phyloP scores from a whole-genome alignment of 768 basidiomycete species.

The Trametes sanguinea region DNA sequence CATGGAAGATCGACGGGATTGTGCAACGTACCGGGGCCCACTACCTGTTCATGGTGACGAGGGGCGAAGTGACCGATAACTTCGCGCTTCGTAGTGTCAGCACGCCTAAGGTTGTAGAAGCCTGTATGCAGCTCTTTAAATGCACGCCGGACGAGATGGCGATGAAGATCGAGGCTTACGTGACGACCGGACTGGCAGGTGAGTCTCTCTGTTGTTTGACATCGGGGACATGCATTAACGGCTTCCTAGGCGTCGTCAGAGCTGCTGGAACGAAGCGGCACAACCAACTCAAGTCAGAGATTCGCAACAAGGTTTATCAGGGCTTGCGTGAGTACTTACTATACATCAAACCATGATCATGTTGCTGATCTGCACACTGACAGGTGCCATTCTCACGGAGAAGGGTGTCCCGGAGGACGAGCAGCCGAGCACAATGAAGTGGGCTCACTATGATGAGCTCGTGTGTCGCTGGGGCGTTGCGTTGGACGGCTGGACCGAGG shows the following conservation, averaged over 20 bases:
- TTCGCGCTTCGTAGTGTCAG: neutral
- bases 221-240: neutral
- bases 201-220: neutral
- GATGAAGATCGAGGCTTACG: neutral
- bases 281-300: neutral
- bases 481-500: neutral
- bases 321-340: neutral
- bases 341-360: neutral
- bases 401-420: neutral
- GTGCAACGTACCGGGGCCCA: neutral
- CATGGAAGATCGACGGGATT: neutral
- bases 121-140: neutral
- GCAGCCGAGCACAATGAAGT: conserved; percentile 1
- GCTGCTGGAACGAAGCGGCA: neutral
- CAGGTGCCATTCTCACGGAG: neutral
- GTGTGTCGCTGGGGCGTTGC: neutral
- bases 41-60: neutral
- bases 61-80: conserved; percentile 1
- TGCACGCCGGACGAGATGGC: conserved; percentile 3
- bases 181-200: conserved; percentile 1
- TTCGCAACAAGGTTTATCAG: neutral
- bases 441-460: neutral
- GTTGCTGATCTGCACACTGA: neutral
- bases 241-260: neutral
- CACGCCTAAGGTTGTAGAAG: conserved; percentile 1